Base-by-base conservation (phyloP, 139 green algal genomes). In the Micractinium sp. region DNA sequence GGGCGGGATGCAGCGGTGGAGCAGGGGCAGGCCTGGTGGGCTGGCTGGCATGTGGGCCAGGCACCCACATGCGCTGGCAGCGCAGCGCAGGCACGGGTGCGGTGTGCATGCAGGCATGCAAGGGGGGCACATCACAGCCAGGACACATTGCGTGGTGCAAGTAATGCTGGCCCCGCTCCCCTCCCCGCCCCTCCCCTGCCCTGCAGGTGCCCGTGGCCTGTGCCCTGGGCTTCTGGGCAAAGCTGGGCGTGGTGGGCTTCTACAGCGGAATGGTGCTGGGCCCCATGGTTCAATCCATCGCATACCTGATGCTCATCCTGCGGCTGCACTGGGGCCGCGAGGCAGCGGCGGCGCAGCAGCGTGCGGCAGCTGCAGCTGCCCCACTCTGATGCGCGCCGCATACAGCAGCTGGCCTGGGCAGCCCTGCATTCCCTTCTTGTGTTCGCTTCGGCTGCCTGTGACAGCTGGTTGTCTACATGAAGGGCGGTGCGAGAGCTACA, bases 221-320 rank as follows among this genome's bases (percentile, higher is more conserved):
- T 33, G 12, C 79, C 13, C 56, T 91, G n/a, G 89, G 35, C 35
- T 91, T 89, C 85, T 66, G 81, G 2, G 38, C 73, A 7, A 66
- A 66, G 31, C 85, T 80, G 69, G 85, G 85, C 0, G 89, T 92
- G 5, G 36, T 82, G 67, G 89, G 89, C 15, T 47, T 92, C 25
- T 89, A 88, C 31, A 36, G 31, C 1, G 89, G 89, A 31, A 89
- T 92, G 67, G 39, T 47, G 18, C 27, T 92, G 47, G 89, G 89
- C 0, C 89, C 89, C 33, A 2, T 87, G 23, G 63, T 89, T 1
- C 88, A 91, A 66, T 77, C 87, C 1, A 7, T 53, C 1, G 35
- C 47, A 23, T 90, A 90, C 75, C 41, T 82, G 41, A 12, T 23
- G 2, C n/a, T 88, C 12, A 88, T 88, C 19, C n/a, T 69, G 71